Conservation (phyloP, 805 yeast species). For the Naumovozyma dairenensis region DNA sequence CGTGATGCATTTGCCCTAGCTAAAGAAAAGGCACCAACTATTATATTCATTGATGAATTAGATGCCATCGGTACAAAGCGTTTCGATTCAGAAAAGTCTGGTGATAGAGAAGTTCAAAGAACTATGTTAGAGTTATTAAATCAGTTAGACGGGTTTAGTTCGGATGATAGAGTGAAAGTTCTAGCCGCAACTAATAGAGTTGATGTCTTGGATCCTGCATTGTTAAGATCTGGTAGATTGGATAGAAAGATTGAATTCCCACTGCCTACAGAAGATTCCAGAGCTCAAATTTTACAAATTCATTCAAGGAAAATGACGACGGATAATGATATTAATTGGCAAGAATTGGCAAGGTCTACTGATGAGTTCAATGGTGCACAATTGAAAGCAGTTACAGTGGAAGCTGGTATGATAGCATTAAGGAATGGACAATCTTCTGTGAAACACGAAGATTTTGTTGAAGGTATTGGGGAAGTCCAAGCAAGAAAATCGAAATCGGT, state of each 20-base stretch:
- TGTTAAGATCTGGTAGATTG: constrained; percentile 91
- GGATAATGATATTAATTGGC: constrained; percentile 90
- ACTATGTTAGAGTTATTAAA: constrained; percentile 96
- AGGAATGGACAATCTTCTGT: constrained; percentile 87
- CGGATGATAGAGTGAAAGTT: constrained; percentile 95
- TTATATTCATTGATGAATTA: constrained; percentile 93
- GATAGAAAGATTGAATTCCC: constrained; percentile 98
- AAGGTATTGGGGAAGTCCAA: constrained; percentile 96
- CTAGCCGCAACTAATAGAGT: constrained; percentile 98
- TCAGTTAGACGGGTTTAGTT: constrained; percentile 95
- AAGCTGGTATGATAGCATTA: constrained; percentile 99
- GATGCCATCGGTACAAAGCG: constrained; percentile 99
- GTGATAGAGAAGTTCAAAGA: constrained; percentile 98
- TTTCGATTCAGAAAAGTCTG: constrained; percentile 93
- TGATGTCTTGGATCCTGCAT: constrained; percentile 96
- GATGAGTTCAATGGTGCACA: constrained; percentile 99
- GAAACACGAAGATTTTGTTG: constrained; percentile 95
- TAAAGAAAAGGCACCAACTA: constrained; percentile 96
- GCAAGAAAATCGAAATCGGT: constrained; percentile 93
- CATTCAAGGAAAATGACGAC: constrained; percentile 96
- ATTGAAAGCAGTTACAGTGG: constrained; percentile 96
- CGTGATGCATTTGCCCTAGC: constrained; percentile 97
- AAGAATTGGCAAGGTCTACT: constrained; percentile 93
- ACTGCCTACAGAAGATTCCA: constrained; percentile 91
- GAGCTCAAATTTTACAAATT: constrained; percentile 92